phyloP scores from a whole-genome alignment of 2,329 filamentous ascomycete genomes.

The Aspergillus novofumigatus region DNA sequence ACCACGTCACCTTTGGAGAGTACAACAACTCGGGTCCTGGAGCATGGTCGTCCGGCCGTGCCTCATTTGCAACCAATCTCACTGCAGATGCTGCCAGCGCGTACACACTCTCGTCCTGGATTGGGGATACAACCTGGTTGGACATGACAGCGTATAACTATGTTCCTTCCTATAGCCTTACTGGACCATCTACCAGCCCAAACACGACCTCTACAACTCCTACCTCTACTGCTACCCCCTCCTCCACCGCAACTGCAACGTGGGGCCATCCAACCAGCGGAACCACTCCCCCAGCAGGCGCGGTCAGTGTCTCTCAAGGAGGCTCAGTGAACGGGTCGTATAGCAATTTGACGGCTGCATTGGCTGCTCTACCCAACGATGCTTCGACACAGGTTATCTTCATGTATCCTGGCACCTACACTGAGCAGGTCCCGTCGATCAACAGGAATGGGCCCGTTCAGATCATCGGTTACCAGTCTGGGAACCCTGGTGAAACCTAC shows the following conservation, averaged over 20 bases:
- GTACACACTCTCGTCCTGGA: slow-evolving; percentile 36
- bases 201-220: slow-evolving; percentile 6
- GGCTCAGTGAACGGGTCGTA: slow-evolving; percentile 27
- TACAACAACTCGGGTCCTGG: slow-evolving; percentile 30
- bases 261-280: slow-evolving; percentile 41
- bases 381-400: slow-evolving; percentile 33
- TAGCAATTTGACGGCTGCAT: slow-evolving; percentile 32
- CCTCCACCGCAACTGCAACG: slow-evolving; percentile 1
- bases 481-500: slow-evolving; percentile 16
- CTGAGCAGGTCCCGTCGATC: slow-evolving; percentile 19
- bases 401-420: slow-evolving; percentile 22
- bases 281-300: slow-evolving; percentile 37
- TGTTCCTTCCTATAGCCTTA: slow-evolving; percentile 32
- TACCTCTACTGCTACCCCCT: slow-evolving; percentile 5
- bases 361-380: slow-evolving; percentile 34
- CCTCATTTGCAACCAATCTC: slow-evolving; percentile 34
- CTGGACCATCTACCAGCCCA: slow-evolving; percentile 7
- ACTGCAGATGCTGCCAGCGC: slow-evolving; percentile 30
- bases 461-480: slow-evolving; percentile 16
- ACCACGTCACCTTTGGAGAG: slow-evolving; percentile 34
- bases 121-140: slow-evolving; percentile 42
- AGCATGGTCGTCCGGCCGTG: slow-evolving; percentile 30
- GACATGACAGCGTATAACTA: slow-evolving; percentile 40
- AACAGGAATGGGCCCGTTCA: slow-evolving; percentile 15
- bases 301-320: slow-evolving; percentile 40